Base-by-base conservation (phyloP, 805 yeast species). In the Wickerhamomyces xylosicus region DNA sequence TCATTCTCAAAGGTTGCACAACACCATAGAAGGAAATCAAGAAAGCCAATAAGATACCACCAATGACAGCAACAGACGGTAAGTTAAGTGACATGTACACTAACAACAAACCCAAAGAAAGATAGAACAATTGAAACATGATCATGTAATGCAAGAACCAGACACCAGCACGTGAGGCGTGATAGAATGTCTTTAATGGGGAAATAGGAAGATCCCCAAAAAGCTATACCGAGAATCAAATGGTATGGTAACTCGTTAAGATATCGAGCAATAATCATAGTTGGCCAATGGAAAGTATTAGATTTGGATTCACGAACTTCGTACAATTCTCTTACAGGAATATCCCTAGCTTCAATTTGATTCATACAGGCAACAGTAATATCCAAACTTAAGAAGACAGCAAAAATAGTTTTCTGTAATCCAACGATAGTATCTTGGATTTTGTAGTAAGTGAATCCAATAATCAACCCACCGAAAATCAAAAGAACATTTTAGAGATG, bases 221-320 rank as follows among this genome's bases (percentile, higher is more conserved):
- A 69, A 19, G 81, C 35, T 9, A 82, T 72, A 11, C 70, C 61
- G 48, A 66, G 61, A 31, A 70, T 42, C 28, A 67, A 47, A 40
- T 69, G 69, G 59, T 75, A 82, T 2, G 87, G 86, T 17, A 78
- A 48, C 54, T 82, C 90, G 42, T 66, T 67, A 16, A 74, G 32
- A 44, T 64, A 64, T 48, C 77, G 78, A 5, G 79, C 57, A 16
- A 78, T 37, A 36, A 79, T 51, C 57, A 82, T 57, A 32, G 71
- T 57, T 20, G 76, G 64, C 89, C 89, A 82, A 50, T 78, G 81
- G 63, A 76, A 82, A 32, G 84, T 82, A 52, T 79, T 80, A 4
- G 85, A 77, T 42, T 77, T 71, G 17, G 75, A 66, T 53, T 82
- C 90, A 51, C 90, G 69, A 13, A 73, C 83, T 56, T 81, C 89